Conservation (phyloP, 306 rosid species). For the Castanopsis chinensis region DNA sequence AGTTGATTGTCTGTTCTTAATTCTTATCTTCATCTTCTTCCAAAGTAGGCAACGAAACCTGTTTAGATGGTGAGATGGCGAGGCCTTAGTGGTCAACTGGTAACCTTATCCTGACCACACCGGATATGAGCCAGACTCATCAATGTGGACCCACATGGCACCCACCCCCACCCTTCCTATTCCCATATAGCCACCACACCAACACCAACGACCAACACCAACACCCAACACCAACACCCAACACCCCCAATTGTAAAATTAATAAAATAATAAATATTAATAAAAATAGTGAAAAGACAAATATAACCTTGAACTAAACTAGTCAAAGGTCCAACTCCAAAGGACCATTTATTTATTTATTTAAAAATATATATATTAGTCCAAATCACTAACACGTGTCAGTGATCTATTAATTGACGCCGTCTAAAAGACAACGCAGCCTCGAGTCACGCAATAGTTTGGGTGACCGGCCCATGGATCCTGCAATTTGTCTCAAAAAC, state of each 20-base stretch:
- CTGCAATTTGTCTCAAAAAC: slow-evolving; percentile 1
- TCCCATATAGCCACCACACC: too few relatives aligned
- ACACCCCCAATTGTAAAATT: too few relatives aligned
- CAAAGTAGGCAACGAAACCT: too few relatives aligned
- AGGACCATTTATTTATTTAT: background rate
- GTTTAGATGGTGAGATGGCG: background rate
- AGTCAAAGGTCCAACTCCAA: background rate
- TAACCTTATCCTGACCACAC: slow-evolving; percentile 5
- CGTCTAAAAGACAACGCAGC: slow-evolving; percentile 11
- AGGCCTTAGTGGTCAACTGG: background rate
- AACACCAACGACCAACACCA: too few relatives aligned
- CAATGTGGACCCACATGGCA: slow-evolving; percentile 6
- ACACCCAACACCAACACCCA: too few relatives aligned
- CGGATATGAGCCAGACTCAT: background rate
- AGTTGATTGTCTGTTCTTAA: too few relatives aligned
- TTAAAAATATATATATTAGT: too few relatives aligned
- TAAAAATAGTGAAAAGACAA: background rate
- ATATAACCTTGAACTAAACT: background rate
- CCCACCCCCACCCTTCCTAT: background rate
- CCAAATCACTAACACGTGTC: background rate
- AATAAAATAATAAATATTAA: too few relatives aligned
- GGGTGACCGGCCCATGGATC: slow-evolving; percentile 9
- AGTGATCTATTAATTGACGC: background rate
- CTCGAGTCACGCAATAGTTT: slow-evolving; percentile 19
- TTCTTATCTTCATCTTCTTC: too few relatives aligned